Conservation (phyloP, 495 filamentous ascomycete species). For the Penicillium daleae region DNA sequence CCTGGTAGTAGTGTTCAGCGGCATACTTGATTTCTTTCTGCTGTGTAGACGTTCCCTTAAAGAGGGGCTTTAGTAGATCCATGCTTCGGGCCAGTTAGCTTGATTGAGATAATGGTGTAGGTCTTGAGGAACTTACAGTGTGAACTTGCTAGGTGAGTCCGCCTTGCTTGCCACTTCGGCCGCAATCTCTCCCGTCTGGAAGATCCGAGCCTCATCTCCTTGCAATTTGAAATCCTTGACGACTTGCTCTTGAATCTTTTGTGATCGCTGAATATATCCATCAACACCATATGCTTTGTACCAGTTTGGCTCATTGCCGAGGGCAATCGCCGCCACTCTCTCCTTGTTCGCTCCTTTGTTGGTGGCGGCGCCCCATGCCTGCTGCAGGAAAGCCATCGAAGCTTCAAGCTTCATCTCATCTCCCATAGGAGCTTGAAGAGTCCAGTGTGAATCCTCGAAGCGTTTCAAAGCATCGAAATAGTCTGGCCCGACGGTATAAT, state of each 20-base stretch:
- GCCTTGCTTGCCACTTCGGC: background rate
- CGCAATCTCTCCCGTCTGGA: constrained; percentile 1
- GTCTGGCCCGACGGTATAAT: constrained; percentile 21
- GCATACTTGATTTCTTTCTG: constrained; percentile 18
- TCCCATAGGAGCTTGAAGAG: constrained; percentile 31
- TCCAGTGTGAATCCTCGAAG: constrained; percentile 20
- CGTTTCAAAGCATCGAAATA: constrained; percentile 29
- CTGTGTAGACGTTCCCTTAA: background rate
- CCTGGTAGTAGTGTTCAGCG: constrained; percentile 32
- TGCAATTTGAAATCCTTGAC: background rate
- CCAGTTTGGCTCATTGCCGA: constrained; percentile 32
- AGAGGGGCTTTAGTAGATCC: background rate
- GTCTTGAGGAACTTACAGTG: background rate
- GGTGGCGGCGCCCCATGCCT: constrained; percentile 16
- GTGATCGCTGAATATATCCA: constrained; percentile 2
- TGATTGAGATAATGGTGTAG: background rate
- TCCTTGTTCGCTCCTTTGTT: constrained; percentile 13
- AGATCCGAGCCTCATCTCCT: background rate
- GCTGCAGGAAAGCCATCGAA: constrained; percentile 20
- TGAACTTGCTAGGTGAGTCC: background rate
- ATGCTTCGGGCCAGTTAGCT: background rate
- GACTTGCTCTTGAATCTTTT: constrained; percentile 1
- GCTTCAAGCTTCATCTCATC: constrained; percentile 14
- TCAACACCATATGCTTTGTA: constrained; percentile 10
- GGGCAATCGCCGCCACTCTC: constrained; percentile 28